A percentile compares a stretch with the other conserved stretches of the same genome.
Conservation (phyloP, 2,329 filamentous ascomycete genomes). For the Diaporthe sp. region DNA sequence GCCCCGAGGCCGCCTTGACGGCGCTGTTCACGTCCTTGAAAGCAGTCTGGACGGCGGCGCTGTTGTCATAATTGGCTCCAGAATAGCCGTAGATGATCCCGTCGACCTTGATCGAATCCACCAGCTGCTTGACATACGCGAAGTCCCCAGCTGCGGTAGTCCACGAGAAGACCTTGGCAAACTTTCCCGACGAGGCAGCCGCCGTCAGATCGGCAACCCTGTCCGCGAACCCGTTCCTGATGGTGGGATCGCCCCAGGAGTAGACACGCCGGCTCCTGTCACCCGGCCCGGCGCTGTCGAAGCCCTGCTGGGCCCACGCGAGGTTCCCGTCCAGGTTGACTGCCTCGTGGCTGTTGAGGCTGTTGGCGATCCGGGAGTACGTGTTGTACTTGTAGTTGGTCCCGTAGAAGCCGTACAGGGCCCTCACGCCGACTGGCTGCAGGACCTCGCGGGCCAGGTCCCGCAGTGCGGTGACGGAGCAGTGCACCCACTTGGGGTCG, state of each 20-base stretch:
- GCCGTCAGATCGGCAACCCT: neutral
- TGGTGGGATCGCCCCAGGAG: neutral
- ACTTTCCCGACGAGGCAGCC: neutral
- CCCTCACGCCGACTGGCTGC: slow-evolving; percentile 4
- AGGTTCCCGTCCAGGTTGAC: neutral
- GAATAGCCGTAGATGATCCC: neutral
- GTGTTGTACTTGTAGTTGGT: neutral
- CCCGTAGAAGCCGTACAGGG: neutral
- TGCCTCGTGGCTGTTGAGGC: neutral
- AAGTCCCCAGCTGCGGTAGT: neutral
- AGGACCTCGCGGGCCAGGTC: slow-evolving; percentile 3
- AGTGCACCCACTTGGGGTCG: neutral
- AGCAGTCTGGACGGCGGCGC: neutral
- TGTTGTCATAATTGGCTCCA: neutral
- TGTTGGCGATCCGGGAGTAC: neutral
- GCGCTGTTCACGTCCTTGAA: neutral
- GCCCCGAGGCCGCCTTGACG: neutral
- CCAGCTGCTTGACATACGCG: neutral
- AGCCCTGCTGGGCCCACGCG: neutral
- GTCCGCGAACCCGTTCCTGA: neutral
- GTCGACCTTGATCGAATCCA: neutral
- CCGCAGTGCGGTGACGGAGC: neutral
- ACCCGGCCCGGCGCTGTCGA: neutral
- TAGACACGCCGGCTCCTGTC: neutral
- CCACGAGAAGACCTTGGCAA: slow-evolving; percentile 9